Evolutionary conservation across 495 filamentous ascomycete genomes (phyloP).

Genomic region (Clavariopsis aquatica): DNA sequence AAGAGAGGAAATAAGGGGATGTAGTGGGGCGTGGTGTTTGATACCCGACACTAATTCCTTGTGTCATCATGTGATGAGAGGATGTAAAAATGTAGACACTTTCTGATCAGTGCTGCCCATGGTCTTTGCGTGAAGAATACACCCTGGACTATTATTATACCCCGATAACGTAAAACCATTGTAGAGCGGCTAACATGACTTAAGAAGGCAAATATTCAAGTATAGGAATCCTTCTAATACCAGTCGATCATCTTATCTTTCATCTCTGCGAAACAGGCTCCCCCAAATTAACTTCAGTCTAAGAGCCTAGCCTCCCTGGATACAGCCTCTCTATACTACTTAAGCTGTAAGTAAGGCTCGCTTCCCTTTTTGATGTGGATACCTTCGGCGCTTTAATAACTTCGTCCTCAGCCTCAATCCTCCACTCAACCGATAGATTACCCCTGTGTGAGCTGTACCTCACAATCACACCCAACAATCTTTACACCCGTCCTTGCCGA

Average conservation of each 20-base stretch:
- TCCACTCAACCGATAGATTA: slow-evolving; percentile 4
- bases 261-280: too few species aligned
- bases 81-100: too few species aligned
- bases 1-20: slow-evolving; percentile 65
- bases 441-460: not conserved
- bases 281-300: too few species aligned
- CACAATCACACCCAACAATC: not conserved
- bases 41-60: not conserved
- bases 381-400: not conserved
- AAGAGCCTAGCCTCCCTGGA: not conserved
- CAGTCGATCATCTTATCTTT: too few species aligned
- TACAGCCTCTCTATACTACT: not conserved
- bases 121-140: not conserved
- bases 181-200: too few species aligned
- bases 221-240: too few species aligned
- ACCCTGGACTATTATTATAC: too few species aligned
- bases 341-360: not conserved
- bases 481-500: not conserved
- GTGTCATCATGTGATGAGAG: not conserved
- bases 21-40: not conserved
- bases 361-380: not conserved
- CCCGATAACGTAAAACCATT: too few species aligned
- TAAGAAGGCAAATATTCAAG: too few species aligned
- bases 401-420: not conserved
- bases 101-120: not conserved